Evolutionary conservation across 345 rosid genomes (phyloP).

Genomic region (Acer yangbiense): DNA sequence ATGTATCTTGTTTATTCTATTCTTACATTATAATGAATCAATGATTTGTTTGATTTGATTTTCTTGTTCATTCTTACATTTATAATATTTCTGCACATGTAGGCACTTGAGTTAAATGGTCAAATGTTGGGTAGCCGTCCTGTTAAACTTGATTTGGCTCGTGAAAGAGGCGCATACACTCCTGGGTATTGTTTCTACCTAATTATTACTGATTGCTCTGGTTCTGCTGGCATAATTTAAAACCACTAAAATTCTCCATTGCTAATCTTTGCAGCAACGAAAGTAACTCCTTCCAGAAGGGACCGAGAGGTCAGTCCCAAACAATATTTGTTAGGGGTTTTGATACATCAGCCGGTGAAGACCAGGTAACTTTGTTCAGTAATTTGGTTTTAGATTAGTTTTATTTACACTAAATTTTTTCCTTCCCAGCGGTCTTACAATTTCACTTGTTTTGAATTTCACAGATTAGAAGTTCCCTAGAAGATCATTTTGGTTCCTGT

Average conservation of each 20-base stretch:
- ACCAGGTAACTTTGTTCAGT: constrained; percentile 43
- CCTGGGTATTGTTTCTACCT: constrained; percentile 54
- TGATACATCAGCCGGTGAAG: constrained; percentile 49
- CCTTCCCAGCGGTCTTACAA: neutral
- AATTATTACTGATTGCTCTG: neutral
- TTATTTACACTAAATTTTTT: neutral
- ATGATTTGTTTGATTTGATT: neutral
- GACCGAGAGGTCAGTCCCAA: constrained; percentile 41
- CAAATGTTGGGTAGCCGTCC: constrained; percentile 46
- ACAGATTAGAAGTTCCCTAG: constrained; percentile 56
- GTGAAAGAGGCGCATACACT: constrained; percentile 65
- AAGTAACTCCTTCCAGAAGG: constrained; percentile 48
- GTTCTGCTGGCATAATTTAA: neutral
- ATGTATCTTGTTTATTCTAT: neutral
- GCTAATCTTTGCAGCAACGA: constrained; percentile 44
- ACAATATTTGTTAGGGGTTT: constrained; percentile 65
- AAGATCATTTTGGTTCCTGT: constrained; percentile 65
- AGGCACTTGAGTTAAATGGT: constrained; percentile 74
- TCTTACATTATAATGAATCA: neutral
- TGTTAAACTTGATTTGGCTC: constrained; percentile 73
- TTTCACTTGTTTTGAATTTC: neutral
- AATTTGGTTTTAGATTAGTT: neutral
- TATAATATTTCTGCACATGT: neutral
- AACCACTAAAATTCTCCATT: neutral
- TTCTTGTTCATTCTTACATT: neutral